phyloP scores from a whole-genome alignment of 805 yeast genomes.

The Lipomyces oligophaga region DNA sequence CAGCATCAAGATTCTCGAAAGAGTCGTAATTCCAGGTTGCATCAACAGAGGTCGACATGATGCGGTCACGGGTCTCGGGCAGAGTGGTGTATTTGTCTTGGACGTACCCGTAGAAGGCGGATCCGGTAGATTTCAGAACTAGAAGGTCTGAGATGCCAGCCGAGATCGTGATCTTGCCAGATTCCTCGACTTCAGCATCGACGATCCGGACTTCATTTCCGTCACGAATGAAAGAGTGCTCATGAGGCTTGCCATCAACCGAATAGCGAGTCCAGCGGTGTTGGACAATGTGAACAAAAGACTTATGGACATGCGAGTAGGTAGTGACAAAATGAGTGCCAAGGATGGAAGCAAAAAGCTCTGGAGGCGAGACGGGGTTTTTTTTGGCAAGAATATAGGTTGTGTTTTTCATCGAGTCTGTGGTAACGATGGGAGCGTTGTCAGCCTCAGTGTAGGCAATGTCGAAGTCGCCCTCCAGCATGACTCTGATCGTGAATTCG shows the following conservation, averaged over 20 bases:
- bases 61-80: conserved; percentile 76
- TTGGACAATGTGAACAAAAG: conserved; percentile 65
- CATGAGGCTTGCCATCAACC: conserved; percentile 71
- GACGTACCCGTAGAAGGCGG: conserved; percentile 86
- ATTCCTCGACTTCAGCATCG: conserved; percentile 34
- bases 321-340: conserved; percentile 76
- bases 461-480: conserved; percentile 76
- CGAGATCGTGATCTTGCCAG: conserved; percentile 42
- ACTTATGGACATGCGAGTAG: conserved; percentile 72
- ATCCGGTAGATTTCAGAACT: conserved; percentile 84
- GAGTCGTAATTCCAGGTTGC: conserved; percentile 33
- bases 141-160: conserved; percentile 43
- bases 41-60: conserved; percentile 77
- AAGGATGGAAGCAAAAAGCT: conserved; percentile 79
- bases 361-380: conserved; percentile 81
- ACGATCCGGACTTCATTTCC: conserved; percentile 76
- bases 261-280: conserved; percentile 73
- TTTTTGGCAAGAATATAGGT: conserved; percentile 64
- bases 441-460: conserved; percentile 82
- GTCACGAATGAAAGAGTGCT: conserved; percentile 79
- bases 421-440: conserved; percentile 85
- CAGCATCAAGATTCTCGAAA: conserved; percentile 40
- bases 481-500: conserved; percentile 76
- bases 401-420: conserved; percentile 39
- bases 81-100: conserved; percentile 86